phyloP scores from a whole-genome alignment of 1,284 basidiomycete species.

The Papiliotrema flavescens region DNA sequence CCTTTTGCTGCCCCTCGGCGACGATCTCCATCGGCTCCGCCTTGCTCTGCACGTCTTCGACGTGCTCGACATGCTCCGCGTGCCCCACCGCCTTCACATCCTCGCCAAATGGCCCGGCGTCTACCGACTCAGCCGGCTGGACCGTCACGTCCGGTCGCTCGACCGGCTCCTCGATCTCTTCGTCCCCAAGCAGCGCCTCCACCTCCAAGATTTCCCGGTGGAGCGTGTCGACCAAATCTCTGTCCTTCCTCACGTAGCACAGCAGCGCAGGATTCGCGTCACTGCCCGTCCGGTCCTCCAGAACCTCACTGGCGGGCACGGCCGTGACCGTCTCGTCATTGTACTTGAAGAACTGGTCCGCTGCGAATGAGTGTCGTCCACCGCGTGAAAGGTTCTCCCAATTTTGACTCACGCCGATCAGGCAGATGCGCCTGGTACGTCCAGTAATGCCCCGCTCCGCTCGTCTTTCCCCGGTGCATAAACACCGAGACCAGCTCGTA shows the following conservation, averaged over 20 bases:
- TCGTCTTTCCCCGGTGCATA: conserved; percentile 84
- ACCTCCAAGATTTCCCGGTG: conserved; percentile 33
- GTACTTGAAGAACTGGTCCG: conserved; percentile 90
- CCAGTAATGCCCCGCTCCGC: conserved; percentile 48
- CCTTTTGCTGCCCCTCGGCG: no score
- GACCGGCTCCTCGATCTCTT: background rate
- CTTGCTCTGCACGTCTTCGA: background rate
- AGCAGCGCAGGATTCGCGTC: conserved; percentile 49
- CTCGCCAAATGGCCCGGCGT: no score
- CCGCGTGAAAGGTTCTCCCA: background rate
- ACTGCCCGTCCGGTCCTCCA: conserved; percentile 40
- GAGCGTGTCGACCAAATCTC: conserved; percentile 37
- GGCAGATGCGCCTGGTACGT: conserved; percentile 47
- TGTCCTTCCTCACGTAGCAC: conserved; percentile 47
- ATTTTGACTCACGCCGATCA: conserved; percentile 32
- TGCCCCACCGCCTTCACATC: no score
- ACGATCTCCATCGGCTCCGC: no score
- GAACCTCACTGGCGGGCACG: conserved; percentile 37
- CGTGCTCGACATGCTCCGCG: background rate
- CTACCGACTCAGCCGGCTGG: no score
- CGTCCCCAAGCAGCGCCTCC: background rate
- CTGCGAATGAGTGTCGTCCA: conserved; percentile 15
- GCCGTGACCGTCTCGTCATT: conserved; percentile 76
- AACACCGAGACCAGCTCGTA: conserved; percentile 95
- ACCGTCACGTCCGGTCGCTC: background rate